Evolutionary conservation across 2,329 filamentous ascomycete genomes (phyloP).

Genomic region (Orbilia blumenaviensis): DNA sequence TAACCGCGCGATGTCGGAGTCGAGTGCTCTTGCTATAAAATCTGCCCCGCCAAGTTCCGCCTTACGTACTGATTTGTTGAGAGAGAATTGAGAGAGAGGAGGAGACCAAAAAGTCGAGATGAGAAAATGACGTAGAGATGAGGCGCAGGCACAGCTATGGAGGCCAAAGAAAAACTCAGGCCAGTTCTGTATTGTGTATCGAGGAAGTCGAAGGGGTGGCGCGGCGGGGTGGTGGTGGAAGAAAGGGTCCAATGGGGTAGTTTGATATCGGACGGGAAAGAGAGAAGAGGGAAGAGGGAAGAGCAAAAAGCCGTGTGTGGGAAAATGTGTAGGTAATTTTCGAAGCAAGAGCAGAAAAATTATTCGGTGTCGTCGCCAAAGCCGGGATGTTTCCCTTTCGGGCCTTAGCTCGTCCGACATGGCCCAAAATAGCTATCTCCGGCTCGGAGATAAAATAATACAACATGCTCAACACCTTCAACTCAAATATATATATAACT

Average conservation of each 20-base stretch:
- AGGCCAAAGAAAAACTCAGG: neutral
- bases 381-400: slow-evolving; percentile 37
- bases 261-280: neutral
- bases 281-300: too few relatives aligned
- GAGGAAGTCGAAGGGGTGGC: neutral
- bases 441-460: slow-evolving; percentile 36
- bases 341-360: slow-evolving; percentile 6
- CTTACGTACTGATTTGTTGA: slow-evolving; percentile 23
- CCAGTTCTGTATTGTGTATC: neutral
- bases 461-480: slow-evolving; percentile 27
- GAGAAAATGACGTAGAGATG: slow-evolving; percentile 9
- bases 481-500: neutral
- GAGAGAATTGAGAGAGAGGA: neutral
- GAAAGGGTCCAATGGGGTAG: neutral
- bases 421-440: slow-evolving; percentile 9
- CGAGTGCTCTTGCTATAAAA: neutral
- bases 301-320: too few relatives aligned
- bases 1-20: neutral
- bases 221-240: too few relatives aligned
- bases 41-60: slow-evolving; percentile 47
- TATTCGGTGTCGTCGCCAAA: slow-evolving; percentile 35
- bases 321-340: too few relatives aligned
- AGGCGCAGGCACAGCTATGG: neutral
- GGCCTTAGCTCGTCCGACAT: slow-evolving; percentile 41
- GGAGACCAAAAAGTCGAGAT: neutral